Percentiles rank a stretch among this genome's conserved stretches.
Conservation (phyloP, 1,139 yeast species). For the Taphrina pruni region DNA sequence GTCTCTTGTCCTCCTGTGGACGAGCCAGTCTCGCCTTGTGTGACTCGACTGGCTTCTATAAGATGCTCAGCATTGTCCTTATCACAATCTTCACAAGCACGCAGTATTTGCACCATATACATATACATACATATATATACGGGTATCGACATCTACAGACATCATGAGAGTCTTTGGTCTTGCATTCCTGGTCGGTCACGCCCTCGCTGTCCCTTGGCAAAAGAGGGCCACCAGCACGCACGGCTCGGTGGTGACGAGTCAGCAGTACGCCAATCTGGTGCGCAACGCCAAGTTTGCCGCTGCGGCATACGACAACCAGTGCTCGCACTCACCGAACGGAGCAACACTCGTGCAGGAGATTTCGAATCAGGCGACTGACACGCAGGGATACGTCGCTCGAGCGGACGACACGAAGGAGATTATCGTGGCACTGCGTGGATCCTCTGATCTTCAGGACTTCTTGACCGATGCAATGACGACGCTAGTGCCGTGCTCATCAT, state of each 20-base stretch:
- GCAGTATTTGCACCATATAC: too few relatives aligned
- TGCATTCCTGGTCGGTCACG: not conserved
- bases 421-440: constrained; percentile 6
- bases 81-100: too few relatives aligned
- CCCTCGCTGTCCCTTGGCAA: not conserved
- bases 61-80: too few relatives aligned
- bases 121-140: too few relatives aligned
- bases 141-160: not conserved
- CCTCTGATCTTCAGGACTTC: not conserved
- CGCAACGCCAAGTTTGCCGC: constrained; percentile 15
- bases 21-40: too few relatives aligned
- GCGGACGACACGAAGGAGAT: constrained; percentile 9
- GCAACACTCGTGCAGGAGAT: not conserved
- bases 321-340: not conserved
- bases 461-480: not conserved
- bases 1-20: too few relatives aligned
- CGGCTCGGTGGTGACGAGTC: not conserved
- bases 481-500: not conserved
- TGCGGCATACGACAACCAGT: not conserved
- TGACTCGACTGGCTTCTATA: too few relatives aligned
- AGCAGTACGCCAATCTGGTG: constrained; percentile 11
- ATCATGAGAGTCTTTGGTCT: not conserved
- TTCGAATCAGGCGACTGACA: not conserved
- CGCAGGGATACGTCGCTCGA: constrained; percentile 13
- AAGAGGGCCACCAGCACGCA: not conserved